Evolutionary conservation across 768 basidiomycete genomes (phyloP), one percentile per base, ranked within the genome.

Genomic region (Kwoniella dendrophila): DNA sequence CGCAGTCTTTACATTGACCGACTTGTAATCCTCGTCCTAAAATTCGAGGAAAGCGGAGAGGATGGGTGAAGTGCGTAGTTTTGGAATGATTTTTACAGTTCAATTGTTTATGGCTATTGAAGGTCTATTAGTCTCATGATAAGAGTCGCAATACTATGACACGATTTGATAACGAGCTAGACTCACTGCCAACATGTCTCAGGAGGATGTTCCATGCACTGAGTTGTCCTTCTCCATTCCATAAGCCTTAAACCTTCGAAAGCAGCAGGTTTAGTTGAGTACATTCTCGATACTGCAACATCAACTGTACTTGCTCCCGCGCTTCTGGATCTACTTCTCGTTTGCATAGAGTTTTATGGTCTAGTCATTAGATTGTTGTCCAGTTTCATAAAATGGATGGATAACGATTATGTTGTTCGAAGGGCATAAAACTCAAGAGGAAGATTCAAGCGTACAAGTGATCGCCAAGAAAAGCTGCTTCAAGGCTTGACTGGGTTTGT

Each of bases 111-210:
- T 30, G 29, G 18, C 32, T 33, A 18, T 16, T 24, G 7, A 24
- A 3, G 30, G n/a, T n/a, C n/a, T n/a, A n/a, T n/a, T n/a, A n/a
- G n/a, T n/a, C n/a, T n/a, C n/a, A 2, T 2, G 8, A 51, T 33
- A 26, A 10, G 6, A 27, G 7, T 14, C 18, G 7, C 20, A 27
- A 49, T 11, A 7, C 44, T 10, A 6, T 20, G 20, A 26, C 20
- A 49, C 3, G 7, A 27, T 49, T 3, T 10, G 50, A 4, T 33
- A n/a, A 18, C n/a, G 26, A 20, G 29, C 29, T 12, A 7, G 12
- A 51, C 50, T 51, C 50, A 51, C 50, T 30, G 20, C 50, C 50
- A 51, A n/a, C 50, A 51, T 20, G 32, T 32, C 12, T 51, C 29
- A 6, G 14, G 34, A 18, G 8, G 16, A 20, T 51, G 50, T 4